phyloP scores from a whole-genome alignment of 2,329 filamentous ascomycete species.

The Claviceps cyperi region DNA sequence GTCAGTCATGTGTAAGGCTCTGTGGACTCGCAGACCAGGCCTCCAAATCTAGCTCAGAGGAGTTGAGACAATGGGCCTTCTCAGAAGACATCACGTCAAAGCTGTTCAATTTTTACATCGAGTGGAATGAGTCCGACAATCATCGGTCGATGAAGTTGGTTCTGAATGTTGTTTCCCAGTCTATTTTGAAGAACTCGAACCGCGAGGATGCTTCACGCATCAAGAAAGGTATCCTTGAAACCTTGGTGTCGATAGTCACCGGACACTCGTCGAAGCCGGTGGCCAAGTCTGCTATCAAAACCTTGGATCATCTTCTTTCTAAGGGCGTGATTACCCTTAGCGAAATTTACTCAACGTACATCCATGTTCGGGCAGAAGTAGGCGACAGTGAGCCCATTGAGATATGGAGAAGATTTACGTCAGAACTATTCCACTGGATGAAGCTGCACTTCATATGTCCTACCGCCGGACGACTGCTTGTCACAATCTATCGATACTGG shows the following conservation, averaged over 20 bases:
- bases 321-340: constrained; percentile 41
- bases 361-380: constrained; percentile 19
- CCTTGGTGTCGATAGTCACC: constrained; percentile 43
- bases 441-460: constrained; percentile 42
- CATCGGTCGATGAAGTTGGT: constrained; percentile 49
- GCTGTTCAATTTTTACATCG: constrained; percentile 48
- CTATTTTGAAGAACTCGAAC: constrained; percentile 36
- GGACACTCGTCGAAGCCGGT: constrained; percentile 46
- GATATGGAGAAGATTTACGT: constrained; percentile 37
- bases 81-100: constrained; percentile 30
- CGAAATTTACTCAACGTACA: constrained; percentile 30
- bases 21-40: constrained; percentile 49
- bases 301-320: constrained; percentile 48
- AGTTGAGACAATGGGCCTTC: constrained; percentile 36
- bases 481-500: constrained; percentile 38
- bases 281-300: constrained; percentile 56
- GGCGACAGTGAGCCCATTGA: constrained; percentile 7
- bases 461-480: constrained; percentile 45
- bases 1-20: constrained; percentile 41
- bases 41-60: constrained; percentile 30
- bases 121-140: constrained; percentile 53
- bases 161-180: constrained; percentile 39
- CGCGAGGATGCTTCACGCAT: constrained; percentile 21
- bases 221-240: constrained; percentile 32
- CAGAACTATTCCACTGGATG: constrained; percentile 40